phyloP scores from a whole-genome alignment of 2,329 filamentous ascomycete genomes.

The Cryphonectria naterciae region DNA sequence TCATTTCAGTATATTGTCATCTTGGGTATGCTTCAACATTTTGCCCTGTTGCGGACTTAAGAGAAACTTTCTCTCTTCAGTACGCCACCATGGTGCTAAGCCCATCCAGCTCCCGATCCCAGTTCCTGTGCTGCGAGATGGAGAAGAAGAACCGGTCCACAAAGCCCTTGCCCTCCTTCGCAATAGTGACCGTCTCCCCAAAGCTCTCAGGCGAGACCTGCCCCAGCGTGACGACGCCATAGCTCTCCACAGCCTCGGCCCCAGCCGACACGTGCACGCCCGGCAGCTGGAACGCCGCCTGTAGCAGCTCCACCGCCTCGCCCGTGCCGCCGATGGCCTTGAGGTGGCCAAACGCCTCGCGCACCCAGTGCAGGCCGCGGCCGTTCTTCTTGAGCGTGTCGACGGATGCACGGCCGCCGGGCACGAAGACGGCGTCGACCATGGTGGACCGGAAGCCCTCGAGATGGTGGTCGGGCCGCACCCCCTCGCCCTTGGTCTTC shows the following conservation, averaged over 20 bases:
- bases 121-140: conserved; percentile 75
- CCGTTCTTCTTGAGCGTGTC: conserved; percentile 69
- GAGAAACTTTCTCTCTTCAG: conserved; percentile 44
- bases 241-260: conserved; percentile 64
- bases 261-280: conserved; percentile 49
- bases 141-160: conserved; percentile 71
- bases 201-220: conserved; percentile 59
- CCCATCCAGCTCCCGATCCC: conserved; percentile 73
- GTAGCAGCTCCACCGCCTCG: conserved; percentile 69
- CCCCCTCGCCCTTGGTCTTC: conserved; percentile 53
- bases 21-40: too few species aligned
- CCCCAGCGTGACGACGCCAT: conserved; percentile 75
- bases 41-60: background rate
- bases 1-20: too few species aligned
- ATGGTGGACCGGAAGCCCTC: conserved; percentile 80
- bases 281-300: conserved; percentile 49
- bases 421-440: conserved; percentile 80
- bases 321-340: conserved; percentile 79
- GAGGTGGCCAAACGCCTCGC: conserved; percentile 80
- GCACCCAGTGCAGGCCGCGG: conserved; percentile 74
- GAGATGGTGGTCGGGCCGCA: conserved; percentile 76
- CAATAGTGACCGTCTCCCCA: conserved; percentile 64
- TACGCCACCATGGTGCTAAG: conserved; percentile 70
- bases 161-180: conserved; percentile 70
- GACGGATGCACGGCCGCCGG: conserved; percentile 68